Evolutionary conservation across 352 stramenopile genomes (phyloP).

Genomic region (Phytophthora colocasiae): DNA sequence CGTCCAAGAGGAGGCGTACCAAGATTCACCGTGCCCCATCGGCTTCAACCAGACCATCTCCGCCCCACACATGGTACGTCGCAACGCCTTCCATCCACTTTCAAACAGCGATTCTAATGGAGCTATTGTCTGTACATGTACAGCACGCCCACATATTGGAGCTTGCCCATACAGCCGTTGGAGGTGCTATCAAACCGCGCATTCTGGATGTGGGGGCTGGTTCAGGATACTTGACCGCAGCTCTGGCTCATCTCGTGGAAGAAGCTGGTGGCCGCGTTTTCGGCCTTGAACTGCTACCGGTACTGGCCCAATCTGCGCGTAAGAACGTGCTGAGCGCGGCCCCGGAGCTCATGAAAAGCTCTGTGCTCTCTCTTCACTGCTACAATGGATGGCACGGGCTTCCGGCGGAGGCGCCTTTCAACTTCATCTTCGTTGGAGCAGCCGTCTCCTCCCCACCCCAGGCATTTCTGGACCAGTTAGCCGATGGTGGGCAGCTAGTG

Average conservation of each 20-base stretch:
- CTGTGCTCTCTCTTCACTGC: constrained; percentile 57
- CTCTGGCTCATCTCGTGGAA: constrained; percentile 86
- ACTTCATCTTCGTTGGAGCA: constrained; percentile 97
- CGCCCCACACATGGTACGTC: constrained; percentile 83
- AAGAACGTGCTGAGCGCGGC: constrained; percentile 88
- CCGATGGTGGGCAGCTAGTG: constrained; percentile 92
- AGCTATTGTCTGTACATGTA: neutral
- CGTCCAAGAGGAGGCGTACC: constrained; percentile 61
- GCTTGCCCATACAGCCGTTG: constrained; percentile 53
- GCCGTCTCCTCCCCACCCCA: constrained; percentile 89
- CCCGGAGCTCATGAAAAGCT: constrained; percentile 77
- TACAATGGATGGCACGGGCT: constrained; percentile 95
- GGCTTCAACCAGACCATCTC: constrained; percentile 91
- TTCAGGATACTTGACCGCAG: constrained; percentile 95
- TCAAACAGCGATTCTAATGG: neutral
- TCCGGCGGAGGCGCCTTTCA: constrained; percentile 91
- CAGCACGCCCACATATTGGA: constrained; percentile 86
- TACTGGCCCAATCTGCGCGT: constrained; percentile 85
- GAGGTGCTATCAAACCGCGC: constrained; percentile 51
- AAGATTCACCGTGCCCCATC: constrained; percentile 85
- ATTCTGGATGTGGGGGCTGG: constrained; percentile 96
- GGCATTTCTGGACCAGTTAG: constrained; percentile 90
- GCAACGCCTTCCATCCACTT: neutral
- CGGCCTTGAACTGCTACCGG: constrained; percentile 90
- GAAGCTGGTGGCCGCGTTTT: constrained; percentile 71